Conservation (phyloP, 257 asterid genomes). For the Verbascum thapsus region DNA sequence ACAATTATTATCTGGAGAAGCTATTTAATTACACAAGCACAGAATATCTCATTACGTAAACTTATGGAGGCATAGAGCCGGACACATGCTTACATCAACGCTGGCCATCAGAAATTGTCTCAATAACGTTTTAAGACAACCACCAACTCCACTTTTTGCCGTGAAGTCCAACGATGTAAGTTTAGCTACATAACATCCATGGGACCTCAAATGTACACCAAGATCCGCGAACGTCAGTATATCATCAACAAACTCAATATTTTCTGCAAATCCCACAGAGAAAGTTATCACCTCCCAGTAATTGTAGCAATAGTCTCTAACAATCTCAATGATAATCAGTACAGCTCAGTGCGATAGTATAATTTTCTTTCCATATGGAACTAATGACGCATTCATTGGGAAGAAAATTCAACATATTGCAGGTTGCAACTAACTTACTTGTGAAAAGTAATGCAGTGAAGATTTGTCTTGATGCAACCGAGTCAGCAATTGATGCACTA, state of each 20-base stretch:
- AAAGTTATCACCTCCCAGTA: slow-evolving; percentile 11
- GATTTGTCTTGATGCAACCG: slow-evolving; percentile 54
- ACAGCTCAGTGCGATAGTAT: slow-evolving; percentile 7
- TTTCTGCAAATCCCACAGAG: slow-evolving; percentile 49
- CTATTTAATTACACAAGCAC: slow-evolving; percentile 12
- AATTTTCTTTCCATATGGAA: background rate
- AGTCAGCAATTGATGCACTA: slow-evolving; percentile 34
- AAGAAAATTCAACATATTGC: slow-evolving; percentile 7
- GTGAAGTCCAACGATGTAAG: slow-evolving; percentile 81
- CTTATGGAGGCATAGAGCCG: slow-evolving; percentile 7
- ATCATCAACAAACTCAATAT: slow-evolving; percentile 88
- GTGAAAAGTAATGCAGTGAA: slow-evolving; percentile 78
- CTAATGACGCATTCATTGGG: background rate
- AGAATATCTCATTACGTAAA: slow-evolving; percentile 9
- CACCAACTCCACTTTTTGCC: slow-evolving; percentile 75
- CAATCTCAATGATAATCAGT: background rate
- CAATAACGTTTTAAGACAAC: slow-evolving; percentile 72
- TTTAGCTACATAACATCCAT: slow-evolving; percentile 73
- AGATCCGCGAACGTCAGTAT: slow-evolving; percentile 72
- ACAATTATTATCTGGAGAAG: slow-evolving; percentile 22
- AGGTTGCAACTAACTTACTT: slow-evolving; percentile 51
- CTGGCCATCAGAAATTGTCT: slow-evolving; percentile 58
- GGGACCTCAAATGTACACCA: slow-evolving; percentile 59
- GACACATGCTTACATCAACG: slow-evolving; percentile 62
- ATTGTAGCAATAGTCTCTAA: background rate